These are phyloP conservation scores for Neurospora sp. DNA, from an alignment of 495 filamentous ascomycete species.

Conservation along the genomic window DNA sequence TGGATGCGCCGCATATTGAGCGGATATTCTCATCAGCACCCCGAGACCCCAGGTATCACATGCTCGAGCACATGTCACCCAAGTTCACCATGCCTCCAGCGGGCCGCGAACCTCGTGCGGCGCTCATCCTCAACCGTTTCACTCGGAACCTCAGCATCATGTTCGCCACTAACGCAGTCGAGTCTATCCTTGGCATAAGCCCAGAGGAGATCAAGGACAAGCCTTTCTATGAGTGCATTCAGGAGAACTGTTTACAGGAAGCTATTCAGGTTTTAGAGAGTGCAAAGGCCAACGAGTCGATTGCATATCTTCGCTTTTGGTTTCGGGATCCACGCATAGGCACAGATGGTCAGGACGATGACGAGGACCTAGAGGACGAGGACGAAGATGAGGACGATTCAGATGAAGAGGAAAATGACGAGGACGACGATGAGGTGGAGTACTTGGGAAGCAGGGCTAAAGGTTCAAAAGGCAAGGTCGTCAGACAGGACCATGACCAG, in stretches of 20 bases:
- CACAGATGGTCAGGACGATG: conserved; percentile 18
- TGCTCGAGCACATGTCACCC: conserved; percentile 74
- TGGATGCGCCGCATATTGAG: conserved; percentile 70
- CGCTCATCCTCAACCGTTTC: conserved; percentile 80
- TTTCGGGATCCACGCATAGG: conserved; percentile 60
- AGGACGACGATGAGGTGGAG: conserved; percentile 1
- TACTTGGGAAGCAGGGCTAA: background rate
- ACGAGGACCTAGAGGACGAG: conserved; percentile 23
- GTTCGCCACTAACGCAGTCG: conserved; percentile 72
- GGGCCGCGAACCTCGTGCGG: conserved; percentile 70
- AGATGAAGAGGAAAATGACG: conserved; percentile 14
- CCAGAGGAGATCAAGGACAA: conserved; percentile 55
- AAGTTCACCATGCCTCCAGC: conserved; percentile 64
- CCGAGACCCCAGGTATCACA: conserved; percentile 79
- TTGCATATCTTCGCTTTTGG: conserved; percentile 87
- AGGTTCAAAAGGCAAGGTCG: conserved; percentile 18
- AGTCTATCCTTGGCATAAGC: conserved; percentile 59
- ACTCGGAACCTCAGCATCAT: conserved; percentile 74
- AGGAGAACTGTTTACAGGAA: conserved; percentile 62
- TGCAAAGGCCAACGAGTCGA: conserved; percentile 88
- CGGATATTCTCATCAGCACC: conserved; percentile 73
- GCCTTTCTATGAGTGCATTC: conserved; percentile 75
- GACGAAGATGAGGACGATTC: conserved; percentile 21
- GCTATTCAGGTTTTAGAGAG: conserved; percentile 70
- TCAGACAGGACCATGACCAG: background rate